Percentiles rank a stretch among this genome's conserved stretches.
These are phyloP conservation scores for Alternaria ventricosa DNA, from an alignment of 2,329 filamentous ascomycete species.

Conservation along the genomic window DNA sequence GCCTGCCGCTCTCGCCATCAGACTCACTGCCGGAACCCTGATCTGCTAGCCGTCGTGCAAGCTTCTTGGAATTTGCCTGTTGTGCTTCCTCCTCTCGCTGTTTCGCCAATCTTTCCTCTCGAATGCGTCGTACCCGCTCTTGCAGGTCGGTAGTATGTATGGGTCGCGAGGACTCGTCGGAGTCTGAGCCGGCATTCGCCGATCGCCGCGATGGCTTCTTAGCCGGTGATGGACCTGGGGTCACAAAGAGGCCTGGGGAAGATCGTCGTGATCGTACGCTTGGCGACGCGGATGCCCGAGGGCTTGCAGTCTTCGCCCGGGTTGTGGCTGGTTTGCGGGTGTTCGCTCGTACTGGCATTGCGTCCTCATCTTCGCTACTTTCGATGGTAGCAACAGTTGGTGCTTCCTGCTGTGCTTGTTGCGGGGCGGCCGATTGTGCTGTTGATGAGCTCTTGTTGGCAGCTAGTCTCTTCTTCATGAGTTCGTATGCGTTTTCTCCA, in stretches of 20 bases:
- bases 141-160: slow-evolving; percentile 67
- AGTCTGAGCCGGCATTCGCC: slow-evolving; percentile 50
- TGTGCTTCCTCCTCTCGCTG: slow-evolving; percentile 61
- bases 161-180: slow-evolving; percentile 50
- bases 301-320: slow-evolving; percentile 19
- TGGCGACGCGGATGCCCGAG: slow-evolving; percentile 22
- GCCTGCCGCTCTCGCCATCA: slow-evolving; percentile 59
- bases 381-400: slow-evolving; percentile 9
- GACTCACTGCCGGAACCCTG: slow-evolving; percentile 60
- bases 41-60: slow-evolving; percentile 28
- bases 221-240: slow-evolving; percentile 51
- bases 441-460: slow-evolving; percentile 25
- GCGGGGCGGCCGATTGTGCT: neutral
- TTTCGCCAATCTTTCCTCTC: slow-evolving; percentile 70
- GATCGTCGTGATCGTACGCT: slow-evolving; percentile 40
- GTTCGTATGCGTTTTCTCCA: slow-evolving; percentile 53
- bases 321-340: slow-evolving; percentile 19
- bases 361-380: slow-evolving; percentile 39
- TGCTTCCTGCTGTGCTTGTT: slow-evolving; percentile 8
- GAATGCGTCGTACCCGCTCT: slow-evolving; percentile 75
- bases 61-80: slow-evolving; percentile 49
- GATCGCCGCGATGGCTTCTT: slow-evolving; percentile 38
- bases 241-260: slow-evolving; percentile 65
- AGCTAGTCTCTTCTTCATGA: slow-evolving; percentile 55
- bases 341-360: slow-evolving; percentile 32